A percentile compares a stretch with the other conserved stretches of the same genome.
phyloP scores from a whole-genome alignment of 306 rosid genomes.

The Dryas alaskensis region DNA sequence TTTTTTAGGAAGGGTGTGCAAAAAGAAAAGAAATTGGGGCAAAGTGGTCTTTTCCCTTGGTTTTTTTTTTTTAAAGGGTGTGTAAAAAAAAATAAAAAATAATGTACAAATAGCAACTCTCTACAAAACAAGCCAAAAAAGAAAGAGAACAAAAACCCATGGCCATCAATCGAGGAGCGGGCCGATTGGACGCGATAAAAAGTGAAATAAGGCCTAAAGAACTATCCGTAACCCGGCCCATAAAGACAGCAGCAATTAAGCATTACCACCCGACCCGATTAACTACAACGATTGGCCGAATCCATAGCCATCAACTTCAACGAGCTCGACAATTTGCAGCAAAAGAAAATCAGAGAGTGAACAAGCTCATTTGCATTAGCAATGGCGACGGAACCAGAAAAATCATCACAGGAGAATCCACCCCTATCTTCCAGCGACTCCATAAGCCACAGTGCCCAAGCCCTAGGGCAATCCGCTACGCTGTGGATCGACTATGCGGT shows the following conservation, averaged over 20 bases:
- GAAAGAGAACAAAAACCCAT: no score
- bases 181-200: no score
- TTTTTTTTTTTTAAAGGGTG: no score
- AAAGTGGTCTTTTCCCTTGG: no score
- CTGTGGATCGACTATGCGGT: slow-evolving; percentile 64
- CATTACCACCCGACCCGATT: not conserved
- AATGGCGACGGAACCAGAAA: slow-evolving; percentile 52
- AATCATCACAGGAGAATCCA: slow-evolving; percentile 34
- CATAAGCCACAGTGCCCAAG: slow-evolving; percentile 20
- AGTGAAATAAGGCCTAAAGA: no score
- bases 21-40: no score
- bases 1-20: no score
- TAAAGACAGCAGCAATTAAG: not conserved
- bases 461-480: slow-evolving; percentile 34
- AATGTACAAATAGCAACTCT: no score
- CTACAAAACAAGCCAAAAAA: no score
- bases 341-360: not conserved
- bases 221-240: not conserved
- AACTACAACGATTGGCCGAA: no score
- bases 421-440: slow-evolving; percentile 16
- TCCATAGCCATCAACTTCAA: not conserved
- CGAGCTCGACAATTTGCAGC: not conserved
- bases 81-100: no score
- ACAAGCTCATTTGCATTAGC: not conserved
- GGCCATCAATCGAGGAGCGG: no score